phyloP scores from a whole-genome alignment of 2,329 filamentous ascomycete species.

The Colletotrichum sansevieriae region DNA sequence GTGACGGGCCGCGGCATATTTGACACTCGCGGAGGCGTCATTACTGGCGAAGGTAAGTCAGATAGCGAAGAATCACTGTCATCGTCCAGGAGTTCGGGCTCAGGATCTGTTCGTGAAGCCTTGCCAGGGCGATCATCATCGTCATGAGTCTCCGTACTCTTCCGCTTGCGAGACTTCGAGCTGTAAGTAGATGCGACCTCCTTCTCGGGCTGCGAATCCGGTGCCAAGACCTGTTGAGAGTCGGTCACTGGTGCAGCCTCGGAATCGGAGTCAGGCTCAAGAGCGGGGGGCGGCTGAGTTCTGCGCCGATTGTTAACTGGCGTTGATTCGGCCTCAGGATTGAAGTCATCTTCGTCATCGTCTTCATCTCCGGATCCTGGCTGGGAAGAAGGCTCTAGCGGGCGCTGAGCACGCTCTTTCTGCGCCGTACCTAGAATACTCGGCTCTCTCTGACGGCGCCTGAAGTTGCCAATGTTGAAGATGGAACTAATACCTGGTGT shows the following conservation, averaged over 20 bases:
- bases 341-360: constrained; percentile 58
- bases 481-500: constrained; percentile 63
- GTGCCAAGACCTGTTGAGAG: constrained; percentile 45
- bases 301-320: constrained; percentile 66
- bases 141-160: constrained; percentile 62
- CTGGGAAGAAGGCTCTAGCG: constrained; percentile 42
- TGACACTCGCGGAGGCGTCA: constrained; percentile 44
- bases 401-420: constrained; percentile 50
- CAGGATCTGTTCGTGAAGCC: constrained; percentile 48
- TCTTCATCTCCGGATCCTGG: constrained; percentile 47
- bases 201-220: constrained; percentile 45
- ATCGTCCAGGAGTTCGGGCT: constrained; percentile 42
- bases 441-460: constrained; percentile 68
- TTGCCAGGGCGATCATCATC: constrained; percentile 55
- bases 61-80: constrained; percentile 53
- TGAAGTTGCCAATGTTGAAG: constrained; percentile 70
- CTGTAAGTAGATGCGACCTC: constrained; percentile 47
- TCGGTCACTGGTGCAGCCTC: constrained; percentile 27
- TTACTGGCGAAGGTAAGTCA: constrained; percentile 52
- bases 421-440: constrained; percentile 70
- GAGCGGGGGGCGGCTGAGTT: constrained; percentile 47
- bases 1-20: constrained; percentile 54
- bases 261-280: constrained; percentile 42
- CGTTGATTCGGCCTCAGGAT: constrained; percentile 76
- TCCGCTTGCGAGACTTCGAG: constrained; percentile 65